Conservation (phyloP, 2,329 filamentous ascomycete species). For the Fusarium sp. region DNA sequence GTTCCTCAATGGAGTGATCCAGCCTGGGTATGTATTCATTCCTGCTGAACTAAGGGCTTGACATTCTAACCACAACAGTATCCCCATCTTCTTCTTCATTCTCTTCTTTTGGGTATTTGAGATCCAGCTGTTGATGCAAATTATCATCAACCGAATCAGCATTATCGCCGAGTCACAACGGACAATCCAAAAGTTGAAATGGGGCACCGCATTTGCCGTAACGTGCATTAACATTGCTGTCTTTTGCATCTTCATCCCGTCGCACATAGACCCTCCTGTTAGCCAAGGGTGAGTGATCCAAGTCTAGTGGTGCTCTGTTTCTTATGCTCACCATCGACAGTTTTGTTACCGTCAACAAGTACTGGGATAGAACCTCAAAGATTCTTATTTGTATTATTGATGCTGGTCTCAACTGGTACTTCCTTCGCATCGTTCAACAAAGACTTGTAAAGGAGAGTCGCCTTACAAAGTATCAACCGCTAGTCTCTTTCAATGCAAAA, state of each 20-base stretch:
- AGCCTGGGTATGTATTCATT: constrained; percentile 43
- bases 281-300: constrained; percentile 50
- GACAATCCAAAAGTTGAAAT: constrained; percentile 59
- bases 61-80: constrained; percentile 30
- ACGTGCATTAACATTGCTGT: constrained; percentile 66
- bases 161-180: constrained; percentile 60
- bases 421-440: constrained; percentile 61
- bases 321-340: constrained; percentile 18
- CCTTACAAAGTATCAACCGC: constrained; percentile 63
- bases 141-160: constrained; percentile 67
- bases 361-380: constrained; percentile 68
- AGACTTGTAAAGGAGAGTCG: constrained; percentile 62
- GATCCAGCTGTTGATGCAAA: constrained; percentile 66
- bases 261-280: constrained; percentile 57
- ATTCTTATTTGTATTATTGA: constrained; percentile 65
- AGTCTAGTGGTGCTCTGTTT: no score
- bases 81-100: constrained; percentile 54
- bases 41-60: no score
- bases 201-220: constrained; percentile 60
- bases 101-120: constrained; percentile 59
- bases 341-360: constrained; percentile 59
- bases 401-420: constrained; percentile 65
- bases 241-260: constrained; percentile 67
- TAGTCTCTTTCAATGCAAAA: constrained; percentile 64
- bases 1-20: constrained; percentile 54